These are phyloP conservation scores for Phyllosticta citrichinensis DNA, from an alignment of 2,329 filamentous ascomycete species.

Conservation along the genomic window DNA sequence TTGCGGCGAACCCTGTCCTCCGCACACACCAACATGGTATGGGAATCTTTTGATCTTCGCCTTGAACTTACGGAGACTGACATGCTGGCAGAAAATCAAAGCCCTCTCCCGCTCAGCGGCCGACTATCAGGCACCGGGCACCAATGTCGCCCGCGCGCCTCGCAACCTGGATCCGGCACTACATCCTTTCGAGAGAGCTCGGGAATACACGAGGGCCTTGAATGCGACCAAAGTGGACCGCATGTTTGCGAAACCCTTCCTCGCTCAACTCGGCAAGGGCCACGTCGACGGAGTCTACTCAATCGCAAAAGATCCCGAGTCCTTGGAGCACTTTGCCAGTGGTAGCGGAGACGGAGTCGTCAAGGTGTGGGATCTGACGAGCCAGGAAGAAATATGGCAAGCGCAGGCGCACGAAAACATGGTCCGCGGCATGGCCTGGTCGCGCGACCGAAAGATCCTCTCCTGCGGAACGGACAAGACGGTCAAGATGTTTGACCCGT, in stretches of 20 bases:
- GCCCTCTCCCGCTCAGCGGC: slow-evolving; percentile 56
- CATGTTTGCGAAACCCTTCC: slow-evolving; percentile 78
- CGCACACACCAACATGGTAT: slow-evolving; percentile 9
- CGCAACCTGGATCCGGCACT: slow-evolving; percentile 72
- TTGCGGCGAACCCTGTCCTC: slow-evolving; percentile 9
- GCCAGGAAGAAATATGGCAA: slow-evolving; percentile 64
- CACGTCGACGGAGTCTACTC: slow-evolving; percentile 72
- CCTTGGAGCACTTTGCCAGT: slow-evolving; percentile 1
- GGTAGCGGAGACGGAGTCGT: slow-evolving; percentile 73
- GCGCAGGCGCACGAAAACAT: slow-evolving; percentile 83
- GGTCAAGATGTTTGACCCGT: slow-evolving; percentile 87
- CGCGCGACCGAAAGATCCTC: slow-evolving; percentile 70
- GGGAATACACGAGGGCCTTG: slow-evolving; percentile 69
- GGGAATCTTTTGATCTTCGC: not conserved
- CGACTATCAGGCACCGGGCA: slow-evolving; percentile 57
- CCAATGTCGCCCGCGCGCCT: slow-evolving; percentile 53
- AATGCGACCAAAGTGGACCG: slow-evolving; percentile 88
- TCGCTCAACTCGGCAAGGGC: slow-evolving; percentile 76
- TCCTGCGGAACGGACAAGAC: slow-evolving; percentile 80
- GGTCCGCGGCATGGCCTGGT: slow-evolving; percentile 87
- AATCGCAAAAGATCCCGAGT: slow-evolving; percentile 38
- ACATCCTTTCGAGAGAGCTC: slow-evolving; percentile 82
- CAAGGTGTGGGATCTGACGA: slow-evolving; percentile 81
- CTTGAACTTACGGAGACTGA: not conserved
- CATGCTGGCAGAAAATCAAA: slow-evolving; percentile 31